A percentile compares a stretch with the other conserved stretches of the same genome.
These are phyloP conservation scores for Acacia concinna DNA, from an alignment of 331 rosid genomes.

Conservation along the genomic window DNA sequence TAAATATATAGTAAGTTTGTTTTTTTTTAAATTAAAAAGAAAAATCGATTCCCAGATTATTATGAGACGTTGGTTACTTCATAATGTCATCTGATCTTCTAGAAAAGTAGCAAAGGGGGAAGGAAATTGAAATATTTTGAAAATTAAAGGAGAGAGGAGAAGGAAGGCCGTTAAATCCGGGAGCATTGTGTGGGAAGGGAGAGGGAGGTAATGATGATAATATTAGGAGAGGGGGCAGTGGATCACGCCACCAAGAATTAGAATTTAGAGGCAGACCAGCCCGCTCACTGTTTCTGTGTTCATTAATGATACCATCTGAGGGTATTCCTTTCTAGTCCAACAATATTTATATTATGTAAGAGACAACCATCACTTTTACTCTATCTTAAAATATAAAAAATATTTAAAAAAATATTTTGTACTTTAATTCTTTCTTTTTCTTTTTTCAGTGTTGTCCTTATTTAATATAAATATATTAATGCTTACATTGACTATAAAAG, in stretches of 20 bases:
- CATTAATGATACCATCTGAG: background rate
- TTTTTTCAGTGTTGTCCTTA: too few relatives aligned
- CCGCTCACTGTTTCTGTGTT: background rate
- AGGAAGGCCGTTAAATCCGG: constrained; percentile 28
- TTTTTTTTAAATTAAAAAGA: background rate
- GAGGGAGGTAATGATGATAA: constrained; percentile 52
- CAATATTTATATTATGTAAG: too few relatives aligned
- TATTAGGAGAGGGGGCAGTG: background rate
- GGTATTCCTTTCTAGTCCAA: background rate
- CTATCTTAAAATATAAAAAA: too few relatives aligned
- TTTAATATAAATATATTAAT: too few relatives aligned
- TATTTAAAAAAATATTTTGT: too few relatives aligned
- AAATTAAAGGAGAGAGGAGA: background rate
- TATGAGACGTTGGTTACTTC: background rate
- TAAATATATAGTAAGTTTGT: background rate
- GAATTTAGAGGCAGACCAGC: constrained; percentile 16
- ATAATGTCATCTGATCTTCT: constrained; percentile 38
- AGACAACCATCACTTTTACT: too few relatives aligned
- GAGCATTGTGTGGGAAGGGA: constrained; percentile 46
- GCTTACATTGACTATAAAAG: too few relatives aligned
- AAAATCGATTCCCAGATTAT: constrained; percentile 21
- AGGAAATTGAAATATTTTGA: background rate
- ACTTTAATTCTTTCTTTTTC: too few relatives aligned
- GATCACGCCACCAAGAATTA: background rate
- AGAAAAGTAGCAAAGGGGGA: constrained; percentile 24